Conservation (phyloP, 2,329 filamentous ascomycete genomes). For the Lecanosticta acicola region DNA sequence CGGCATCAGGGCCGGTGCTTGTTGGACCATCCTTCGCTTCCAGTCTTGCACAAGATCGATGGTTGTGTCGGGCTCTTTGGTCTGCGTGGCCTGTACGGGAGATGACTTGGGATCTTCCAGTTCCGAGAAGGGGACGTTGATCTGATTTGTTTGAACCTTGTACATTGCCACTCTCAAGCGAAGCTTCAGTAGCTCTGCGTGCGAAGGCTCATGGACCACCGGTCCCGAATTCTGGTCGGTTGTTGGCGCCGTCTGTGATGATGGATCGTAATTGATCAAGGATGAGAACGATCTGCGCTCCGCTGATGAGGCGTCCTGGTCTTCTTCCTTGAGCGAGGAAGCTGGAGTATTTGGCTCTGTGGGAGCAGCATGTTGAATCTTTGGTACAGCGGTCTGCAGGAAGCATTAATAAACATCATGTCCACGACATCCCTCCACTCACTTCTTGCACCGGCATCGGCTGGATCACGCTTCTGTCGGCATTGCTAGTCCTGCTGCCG, state of each 20-base stretch:
- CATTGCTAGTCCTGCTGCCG: background rate
- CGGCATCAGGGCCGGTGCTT: background rate
- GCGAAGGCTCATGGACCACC: conserved; percentile 32
- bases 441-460: background rate
- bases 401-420: background rate
- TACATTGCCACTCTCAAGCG: conserved; percentile 68
- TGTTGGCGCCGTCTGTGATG: conserved; percentile 32
- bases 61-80: background rate
- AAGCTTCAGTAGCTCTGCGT: conserved; percentile 59
- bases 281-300: conserved; percentile 43
- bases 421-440: background rate
- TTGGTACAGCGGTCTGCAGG: conserved; percentile 2
- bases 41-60: background rate
- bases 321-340: conserved; percentile 18
- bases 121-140: conserved; percentile 57
- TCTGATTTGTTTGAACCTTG: conserved; percentile 69
- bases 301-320: conserved; percentile 24
- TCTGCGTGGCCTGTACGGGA: background rate
- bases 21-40: background rate
- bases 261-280: conserved; percentile 44
- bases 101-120: conserved; percentile 35
- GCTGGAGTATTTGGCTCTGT: conserved; percentile 27
- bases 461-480: background rate
- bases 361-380: conserved; percentile 18
- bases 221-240: conserved; percentile 8